Base-by-base conservation (phyloP, 495 filamentous ascomycete genomes). In the Neurospora africana region DNA sequence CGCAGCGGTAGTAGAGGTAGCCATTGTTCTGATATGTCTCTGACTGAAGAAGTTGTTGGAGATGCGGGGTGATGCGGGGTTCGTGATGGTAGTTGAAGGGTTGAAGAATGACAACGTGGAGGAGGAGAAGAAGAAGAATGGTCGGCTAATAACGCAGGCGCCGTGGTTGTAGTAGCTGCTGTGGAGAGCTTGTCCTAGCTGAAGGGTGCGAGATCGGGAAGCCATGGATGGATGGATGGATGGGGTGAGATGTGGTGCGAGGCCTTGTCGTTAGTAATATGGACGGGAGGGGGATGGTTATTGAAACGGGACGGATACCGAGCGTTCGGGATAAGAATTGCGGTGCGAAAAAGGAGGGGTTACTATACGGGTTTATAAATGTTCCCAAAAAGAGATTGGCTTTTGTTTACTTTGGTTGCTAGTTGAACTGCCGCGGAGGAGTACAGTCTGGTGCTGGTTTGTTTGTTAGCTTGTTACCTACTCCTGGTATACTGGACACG, bases 21-120 rank as follows among this genome's bases (percentile, higher is more conserved):
- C 79, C 85, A 87, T 87, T 73, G 78, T 81, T 73, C 72, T 77
- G 23, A 39, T 69, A 1, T 8, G 2, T 58, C 47, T 58, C 3
- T 61, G 53, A 4, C 1, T 61, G 15, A 61, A 61, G 53, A 61
- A 61, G 53, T 61, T 61, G 53, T 61, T 61, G 53, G 53, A 61
- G 53, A 61, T 61, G 53, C 23, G 53, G 53, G 53, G 53, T 27
- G 40, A 41, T 44, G 53, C n/a, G 44, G 44, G 44, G 44, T 23
- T 53, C 44, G 23, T 61, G 11, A 61, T 30, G 53, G 13, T 61
- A 7, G 53, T 61, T 61, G 53, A 15, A 30, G 53, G 53, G 53
- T 61, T 61, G 53, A 61, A 61, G 53, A 61, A 61, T 7, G 53
- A 15, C 21, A 61, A 10, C 17, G 53, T 61, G 23, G 53, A 61